Evolutionary conservation across 768 basidiomycete species (phyloP), one percentile per base, ranked within the genome.

Genomic region (Russula virescens): DNA sequence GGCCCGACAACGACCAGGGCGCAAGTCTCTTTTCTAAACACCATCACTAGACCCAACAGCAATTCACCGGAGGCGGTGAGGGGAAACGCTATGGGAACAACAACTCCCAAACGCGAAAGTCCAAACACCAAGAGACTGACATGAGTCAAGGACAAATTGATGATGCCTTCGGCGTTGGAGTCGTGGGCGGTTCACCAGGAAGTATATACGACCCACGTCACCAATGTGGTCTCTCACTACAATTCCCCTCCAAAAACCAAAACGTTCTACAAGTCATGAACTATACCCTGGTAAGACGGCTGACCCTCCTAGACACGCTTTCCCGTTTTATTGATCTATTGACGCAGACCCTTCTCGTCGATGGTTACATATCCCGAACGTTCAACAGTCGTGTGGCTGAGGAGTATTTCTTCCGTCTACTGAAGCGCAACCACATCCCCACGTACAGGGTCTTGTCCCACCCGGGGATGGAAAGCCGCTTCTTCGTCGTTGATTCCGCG

Each of bases 351-450:
- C 51, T 59, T 53, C 51, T 63, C 40, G 35, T 58, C 23, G 62
- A 63, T 19, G 57, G 62, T 5, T 59, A 63, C 52, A 31, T 59
- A 53, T 53, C 62, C 38, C 57, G 28, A n/a, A 35, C 38, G n/a
- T 63, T 48, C 38, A 47, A 25, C 2, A 34, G 18, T 5, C 51
- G 51, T 7, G 14, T 16, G 5, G 19, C 62, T 13, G 45, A 48
- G 38, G 26, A 48, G 18, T 42, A 63, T 21, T 42, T 59, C 8
- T 38, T 10, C 19, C n/a, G 11, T 19, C 19, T 63, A 25, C 40
- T 59, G 18, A 53, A 47, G 51, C 47, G 1, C 16, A 18, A 25
- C 35, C 5, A 19, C 11, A 28, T 54, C 18, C 57, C 58, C 14
- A 5, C 50, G 14, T 21, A 34, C 49, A 51, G n/a, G 25, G 19